Evolutionary conservation across 75 land plant genomes (phyloP).

Genomic region (Cryptomeria japonica): DNA sequence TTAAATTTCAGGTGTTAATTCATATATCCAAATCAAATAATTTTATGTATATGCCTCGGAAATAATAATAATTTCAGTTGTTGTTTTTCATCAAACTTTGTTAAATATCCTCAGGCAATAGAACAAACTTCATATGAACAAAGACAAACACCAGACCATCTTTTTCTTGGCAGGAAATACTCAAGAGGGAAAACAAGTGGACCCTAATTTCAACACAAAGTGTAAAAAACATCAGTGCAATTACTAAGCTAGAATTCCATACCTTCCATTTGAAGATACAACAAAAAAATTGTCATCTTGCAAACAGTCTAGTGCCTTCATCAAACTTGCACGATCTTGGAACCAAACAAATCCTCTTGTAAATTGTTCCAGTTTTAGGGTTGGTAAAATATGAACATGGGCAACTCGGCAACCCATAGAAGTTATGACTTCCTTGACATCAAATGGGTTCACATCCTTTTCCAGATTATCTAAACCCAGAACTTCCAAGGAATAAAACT

Average conservation of each 20-base stretch:
- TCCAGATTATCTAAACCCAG: not conserved
- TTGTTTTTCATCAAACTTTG: not conserved
- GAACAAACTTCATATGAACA: not conserved
- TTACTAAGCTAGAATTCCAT: not conserved
- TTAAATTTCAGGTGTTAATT: not conserved
- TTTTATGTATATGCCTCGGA: not conserved
- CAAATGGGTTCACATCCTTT: not conserved
- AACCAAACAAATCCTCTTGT: conserved; percentile 2
- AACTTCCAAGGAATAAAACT: not conserved
- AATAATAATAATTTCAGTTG: not conserved
- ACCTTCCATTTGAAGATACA: conserved; percentile 3
- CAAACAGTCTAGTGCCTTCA: not conserved
- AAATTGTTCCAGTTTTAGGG: not conserved
- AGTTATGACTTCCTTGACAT: not conserved
- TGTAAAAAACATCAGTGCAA: not conserved
- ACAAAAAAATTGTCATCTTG: not conserved
- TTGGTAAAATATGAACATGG: not conserved
- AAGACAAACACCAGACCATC: not conserved
- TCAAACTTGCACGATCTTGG: conserved; percentile 1
- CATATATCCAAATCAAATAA: not conserved
- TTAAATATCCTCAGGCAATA: not conserved
- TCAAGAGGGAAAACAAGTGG: not conserved
- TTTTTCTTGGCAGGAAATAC: not conserved
- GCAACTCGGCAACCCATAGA: not conserved
- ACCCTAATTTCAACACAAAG: not conserved